A percentile compares a stretch with the other conserved stretches of the same genome.
These are phyloP conservation scores for Ensete glaucum DNA, from an alignment of 176 grass and related monocot genomes.

Conservation along the genomic window DNA sequence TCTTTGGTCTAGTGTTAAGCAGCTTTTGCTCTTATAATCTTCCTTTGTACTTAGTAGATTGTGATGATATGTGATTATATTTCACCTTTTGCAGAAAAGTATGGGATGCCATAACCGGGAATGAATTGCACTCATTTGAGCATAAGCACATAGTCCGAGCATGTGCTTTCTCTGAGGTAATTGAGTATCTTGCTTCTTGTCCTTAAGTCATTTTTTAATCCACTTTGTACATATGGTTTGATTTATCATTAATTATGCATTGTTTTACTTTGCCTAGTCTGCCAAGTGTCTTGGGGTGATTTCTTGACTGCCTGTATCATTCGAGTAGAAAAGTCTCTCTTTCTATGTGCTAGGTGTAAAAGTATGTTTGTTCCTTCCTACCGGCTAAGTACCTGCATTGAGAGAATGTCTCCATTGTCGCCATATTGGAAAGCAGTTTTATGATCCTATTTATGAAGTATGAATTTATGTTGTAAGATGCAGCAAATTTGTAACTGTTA, in stretches of 20 bases:
- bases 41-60: no score
- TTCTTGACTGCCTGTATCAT: neutral
- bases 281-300: no score
- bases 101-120: slow-evolving; percentile 89
- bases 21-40: no score
- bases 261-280: no score
- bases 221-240: neutral
- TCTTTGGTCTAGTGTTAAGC: no score
- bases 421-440: no score
- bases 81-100: slow-evolving; percentile 61
- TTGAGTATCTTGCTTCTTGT: neutral
- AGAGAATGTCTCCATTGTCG: no score
- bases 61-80: no score
- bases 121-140: slow-evolving; percentile 87
- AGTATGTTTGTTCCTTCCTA: neutral
- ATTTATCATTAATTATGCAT: neutral
- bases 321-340: neutral
- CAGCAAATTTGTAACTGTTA: neutral
- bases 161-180: slow-evolving; percentile 96
- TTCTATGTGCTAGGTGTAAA: neutral
- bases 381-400: no score
- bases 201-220: no score
- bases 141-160: slow-evolving; percentile 97
- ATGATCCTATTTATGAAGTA: neutral
- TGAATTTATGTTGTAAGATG: neutral